Percentiles rank a stretch among this genome's conserved stretches.
These are phyloP conservation scores for Candida andamanensis DNA, from an alignment of 805 yeast genomes.

Conservation along the genomic window DNA sequence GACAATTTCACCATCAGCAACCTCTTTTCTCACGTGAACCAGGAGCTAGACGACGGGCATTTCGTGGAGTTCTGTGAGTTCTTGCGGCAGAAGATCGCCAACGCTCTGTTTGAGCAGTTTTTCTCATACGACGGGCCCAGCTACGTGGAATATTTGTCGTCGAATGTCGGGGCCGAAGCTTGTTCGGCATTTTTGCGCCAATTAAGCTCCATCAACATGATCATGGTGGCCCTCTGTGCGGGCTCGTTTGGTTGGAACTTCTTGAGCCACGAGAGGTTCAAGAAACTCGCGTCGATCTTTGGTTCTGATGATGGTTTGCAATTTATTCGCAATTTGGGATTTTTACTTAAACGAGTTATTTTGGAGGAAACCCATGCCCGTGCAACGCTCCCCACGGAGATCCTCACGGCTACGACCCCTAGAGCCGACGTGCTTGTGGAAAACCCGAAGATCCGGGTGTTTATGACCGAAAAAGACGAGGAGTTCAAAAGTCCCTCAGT, in stretches of 20 bases:
- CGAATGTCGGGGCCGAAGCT: slow-evolving; percentile 19
- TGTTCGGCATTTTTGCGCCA: slow-evolving; percentile 27
- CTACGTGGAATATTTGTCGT: slow-evolving; percentile 26
- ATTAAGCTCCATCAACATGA: slow-evolving; percentile 36
- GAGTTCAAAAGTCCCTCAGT: slow-evolving; percentile 38
- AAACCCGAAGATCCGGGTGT: slow-evolving; percentile 39
- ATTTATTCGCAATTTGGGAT: slow-evolving; percentile 37
- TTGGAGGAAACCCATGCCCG: slow-evolving; percentile 56
- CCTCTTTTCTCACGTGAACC: slow-evolving; percentile 52
- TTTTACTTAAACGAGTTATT: slow-evolving; percentile 46
- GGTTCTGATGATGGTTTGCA: slow-evolving; percentile 37
- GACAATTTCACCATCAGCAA: slow-evolving; percentile 50
- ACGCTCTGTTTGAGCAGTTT: too few species aligned
- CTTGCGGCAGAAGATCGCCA: slow-evolving; percentile 23
- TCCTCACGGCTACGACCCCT: slow-evolving; percentile 41
- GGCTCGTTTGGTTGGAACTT: slow-evolving; percentile 50
- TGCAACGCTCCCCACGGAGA: slow-evolving; percentile 41
- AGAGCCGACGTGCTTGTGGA: slow-evolving; percentile 22
- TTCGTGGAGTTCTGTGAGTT: slow-evolving; percentile 30
- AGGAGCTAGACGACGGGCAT: slow-evolving; percentile 46
- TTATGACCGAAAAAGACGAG: slow-evolving; percentile 39
- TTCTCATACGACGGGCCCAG: too few species aligned
- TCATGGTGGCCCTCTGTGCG: slow-evolving; percentile 35
- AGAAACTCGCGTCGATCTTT: slow-evolving; percentile 37
- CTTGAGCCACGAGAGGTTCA: slow-evolving; percentile 42